Percentiles rank a stretch among this genome's conserved stretches.
Evolutionary conservation across 306 rosid genomes (phyloP).

Genomic region (Pyrus bretschneideri): DNA sequence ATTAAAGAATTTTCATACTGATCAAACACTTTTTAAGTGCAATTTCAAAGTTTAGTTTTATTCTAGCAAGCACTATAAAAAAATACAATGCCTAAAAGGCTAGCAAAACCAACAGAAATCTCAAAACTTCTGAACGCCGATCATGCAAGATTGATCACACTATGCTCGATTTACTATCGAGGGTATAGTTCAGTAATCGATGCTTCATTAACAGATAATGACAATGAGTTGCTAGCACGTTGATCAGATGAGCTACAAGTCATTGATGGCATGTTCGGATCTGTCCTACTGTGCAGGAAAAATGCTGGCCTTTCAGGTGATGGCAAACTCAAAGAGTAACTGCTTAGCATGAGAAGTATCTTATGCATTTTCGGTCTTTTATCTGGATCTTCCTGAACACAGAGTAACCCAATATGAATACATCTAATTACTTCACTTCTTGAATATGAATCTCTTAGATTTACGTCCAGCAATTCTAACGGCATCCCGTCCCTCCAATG

Average conservation of each 20-base stretch:
- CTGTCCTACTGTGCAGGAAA: background rate
- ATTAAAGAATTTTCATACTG: too few species aligned
- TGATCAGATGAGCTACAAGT: background rate
- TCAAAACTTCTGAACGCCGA: too few species aligned
- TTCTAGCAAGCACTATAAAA: too few species aligned
- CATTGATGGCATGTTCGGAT: background rate
- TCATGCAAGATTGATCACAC: background rate
- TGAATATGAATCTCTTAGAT: slow-evolving; percentile 8
- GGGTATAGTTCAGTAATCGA: background rate
- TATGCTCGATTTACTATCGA: background rate
- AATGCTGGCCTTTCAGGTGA: background rate
- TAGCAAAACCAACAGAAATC: too few species aligned
- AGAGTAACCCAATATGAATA: slow-evolving; percentile 17
- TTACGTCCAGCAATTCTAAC: slow-evolving; percentile 14
- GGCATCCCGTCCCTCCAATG: slow-evolving; percentile 18
- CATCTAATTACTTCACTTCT: slow-evolving; percentile 26
- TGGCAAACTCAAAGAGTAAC: background rate
- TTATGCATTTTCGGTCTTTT: slow-evolving; percentile 1
- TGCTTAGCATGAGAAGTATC: slow-evolving; percentile 12
- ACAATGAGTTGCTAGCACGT: background rate
- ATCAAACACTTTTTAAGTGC: too few species aligned
- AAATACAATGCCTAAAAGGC: too few species aligned
- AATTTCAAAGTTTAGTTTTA: too few species aligned
- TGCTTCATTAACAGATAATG: background rate
- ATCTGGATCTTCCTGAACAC: background rate